Evolutionary conservation across 2,329 filamentous ascomycete genomes (phyloP).

Genomic region (Diaporthe vexans): DNA sequence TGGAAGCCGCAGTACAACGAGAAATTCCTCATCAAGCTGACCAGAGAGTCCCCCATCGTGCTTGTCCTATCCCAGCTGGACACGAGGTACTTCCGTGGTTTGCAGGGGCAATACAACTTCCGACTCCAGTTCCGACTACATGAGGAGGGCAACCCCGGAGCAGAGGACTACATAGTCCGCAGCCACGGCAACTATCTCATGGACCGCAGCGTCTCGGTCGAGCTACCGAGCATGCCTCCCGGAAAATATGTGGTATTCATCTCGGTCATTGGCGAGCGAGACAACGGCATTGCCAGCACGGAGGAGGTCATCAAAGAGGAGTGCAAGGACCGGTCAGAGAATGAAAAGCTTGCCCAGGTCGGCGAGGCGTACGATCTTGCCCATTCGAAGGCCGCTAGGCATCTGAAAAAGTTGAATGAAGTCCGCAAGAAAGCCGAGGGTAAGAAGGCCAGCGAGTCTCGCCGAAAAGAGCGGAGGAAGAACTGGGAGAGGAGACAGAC

Average conservation of each 20-base stretch:
- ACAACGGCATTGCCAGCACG: constrained; percentile 63
- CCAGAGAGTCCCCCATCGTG: constrained; percentile 64
- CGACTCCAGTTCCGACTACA: constrained; percentile 69
- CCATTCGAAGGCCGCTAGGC: constrained; percentile 68
- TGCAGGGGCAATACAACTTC: constrained; percentile 70
- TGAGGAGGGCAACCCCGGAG: constrained; percentile 55
- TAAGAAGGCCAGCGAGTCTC: constrained; percentile 60
- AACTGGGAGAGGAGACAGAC: constrained; percentile 55
- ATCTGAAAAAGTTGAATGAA: constrained; percentile 59
- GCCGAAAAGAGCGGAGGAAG: constrained; percentile 58
- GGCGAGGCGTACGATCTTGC: constrained; percentile 79
- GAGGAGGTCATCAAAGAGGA: constrained; percentile 78
- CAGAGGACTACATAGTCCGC: constrained; percentile 68
- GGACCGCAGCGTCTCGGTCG: constrained; percentile 81
- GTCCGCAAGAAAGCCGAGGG: constrained; percentile 63
- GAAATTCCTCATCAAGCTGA: constrained; percentile 66
- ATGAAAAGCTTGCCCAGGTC: constrained; percentile 82
- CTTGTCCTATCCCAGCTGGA: constrained; percentile 71
- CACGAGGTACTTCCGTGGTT: constrained; percentile 68
- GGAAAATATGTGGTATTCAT: constrained; percentile 83
- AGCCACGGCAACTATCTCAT: constrained; percentile 70
- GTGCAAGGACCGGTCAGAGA: constrained; percentile 75
- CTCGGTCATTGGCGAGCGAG: constrained; percentile 78
- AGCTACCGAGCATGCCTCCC: constrained; percentile 77
- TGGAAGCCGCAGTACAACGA: constrained; percentile 70